These are phyloP conservation scores for Bisporella sp. DNA, from an alignment of 2,329 filamentous ascomycete species.

Conservation along the genomic window DNA sequence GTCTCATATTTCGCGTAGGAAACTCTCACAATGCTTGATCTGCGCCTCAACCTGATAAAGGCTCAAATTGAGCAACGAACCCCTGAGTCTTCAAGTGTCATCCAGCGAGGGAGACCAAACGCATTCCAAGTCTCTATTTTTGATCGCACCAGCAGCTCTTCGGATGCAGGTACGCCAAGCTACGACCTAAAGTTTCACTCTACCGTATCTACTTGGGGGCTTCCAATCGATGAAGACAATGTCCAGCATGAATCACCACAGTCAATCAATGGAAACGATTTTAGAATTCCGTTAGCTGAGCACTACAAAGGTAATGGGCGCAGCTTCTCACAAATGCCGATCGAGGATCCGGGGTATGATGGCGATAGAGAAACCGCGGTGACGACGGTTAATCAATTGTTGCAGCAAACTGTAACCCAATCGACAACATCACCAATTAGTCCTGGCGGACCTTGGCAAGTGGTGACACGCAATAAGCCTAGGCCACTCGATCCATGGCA, in stretches of 20 bases:
- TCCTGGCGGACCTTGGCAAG: conserved; percentile 20
- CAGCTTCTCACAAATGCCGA: too few species aligned
- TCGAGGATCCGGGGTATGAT: conserved; percentile 16
- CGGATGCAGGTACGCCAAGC: conserved; percentile 36
- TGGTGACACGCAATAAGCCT: conserved; percentile 9
- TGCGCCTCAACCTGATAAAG: conserved; percentile 32
- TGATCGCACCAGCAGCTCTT: conserved; percentile 41
- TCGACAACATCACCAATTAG: conserved; percentile 4
- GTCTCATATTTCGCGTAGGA: conserved; percentile 7
- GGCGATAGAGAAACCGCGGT: conserved; percentile 20
- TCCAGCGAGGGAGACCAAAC: conserved; percentile 29
- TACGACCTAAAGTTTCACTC: conserved; percentile 16
- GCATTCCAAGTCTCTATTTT: conserved; percentile 39
- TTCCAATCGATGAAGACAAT: conserved; percentile 12
- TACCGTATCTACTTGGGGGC: conserved; percentile 21
- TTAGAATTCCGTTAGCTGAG: too few species aligned
- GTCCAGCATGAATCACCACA: conserved; percentile 20
- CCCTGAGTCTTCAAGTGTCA: conserved; percentile 32
- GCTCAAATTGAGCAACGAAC: conserved; percentile 37
- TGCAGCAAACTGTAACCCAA: conserved; percentile 11
- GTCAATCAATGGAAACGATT: not conserved
- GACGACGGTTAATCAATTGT: conserved; percentile 13
- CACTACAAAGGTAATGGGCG: too few species aligned
- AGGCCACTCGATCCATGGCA: conserved; percentile 19
- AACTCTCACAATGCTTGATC: conserved; percentile 29